These are phyloP conservation scores for Nematocida minor DNA, from an alignment of 371 early-diverging fungal genomes.

Conservation along the genomic window DNA sequence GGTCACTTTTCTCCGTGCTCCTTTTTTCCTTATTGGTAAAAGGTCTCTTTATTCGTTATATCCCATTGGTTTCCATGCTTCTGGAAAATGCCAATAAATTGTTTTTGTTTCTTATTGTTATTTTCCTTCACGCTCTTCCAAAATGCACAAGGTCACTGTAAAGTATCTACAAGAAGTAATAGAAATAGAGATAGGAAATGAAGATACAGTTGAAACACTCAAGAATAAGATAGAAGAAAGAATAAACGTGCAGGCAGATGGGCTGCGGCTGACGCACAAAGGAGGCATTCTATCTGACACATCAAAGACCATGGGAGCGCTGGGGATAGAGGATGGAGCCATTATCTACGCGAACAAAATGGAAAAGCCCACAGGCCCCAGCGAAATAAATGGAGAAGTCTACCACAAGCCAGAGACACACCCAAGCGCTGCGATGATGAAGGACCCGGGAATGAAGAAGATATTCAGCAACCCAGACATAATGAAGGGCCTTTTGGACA, in stretches of 20 bases:
- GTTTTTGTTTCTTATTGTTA: slow-evolving; percentile 43
- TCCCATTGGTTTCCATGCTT: neutral
- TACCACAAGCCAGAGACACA: neutral
- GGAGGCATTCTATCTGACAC: slow-evolving; percentile 50
- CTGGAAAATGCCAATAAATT: slow-evolving; percentile 8
- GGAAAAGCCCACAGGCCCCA: neutral
- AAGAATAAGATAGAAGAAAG: slow-evolving; percentile 55
- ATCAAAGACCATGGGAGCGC: slow-evolving; percentile 46
- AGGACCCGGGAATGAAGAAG: slow-evolving; percentile 60
- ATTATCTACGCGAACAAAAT: slow-evolving; percentile 52
- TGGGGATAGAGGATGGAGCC: slow-evolving; percentile 30
- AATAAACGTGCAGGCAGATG: slow-evolving; percentile 12
- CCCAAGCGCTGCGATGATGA: slow-evolving; percentile 15
- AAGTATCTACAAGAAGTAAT: slow-evolving; percentile 46
- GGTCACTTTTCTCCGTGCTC: neutral
- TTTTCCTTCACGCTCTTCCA: neutral
- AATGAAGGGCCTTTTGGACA: slow-evolving; percentile 61
- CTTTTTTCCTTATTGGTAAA: too few species aligned
- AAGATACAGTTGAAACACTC: slow-evolving; percentile 50
- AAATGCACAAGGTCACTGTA: slow-evolving; percentile 51
- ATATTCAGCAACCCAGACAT: slow-evolving; percentile 61
- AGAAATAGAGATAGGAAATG: slow-evolving; percentile 42
- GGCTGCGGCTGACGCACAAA: slow-evolving; percentile 48
- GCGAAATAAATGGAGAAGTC: slow-evolving; percentile 29
- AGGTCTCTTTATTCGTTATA: neutral